These are phyloP conservation scores for Zoysia japonica DNA, from an alignment of 176 grass and related monocot species.

Conservation along the genomic window DNA sequence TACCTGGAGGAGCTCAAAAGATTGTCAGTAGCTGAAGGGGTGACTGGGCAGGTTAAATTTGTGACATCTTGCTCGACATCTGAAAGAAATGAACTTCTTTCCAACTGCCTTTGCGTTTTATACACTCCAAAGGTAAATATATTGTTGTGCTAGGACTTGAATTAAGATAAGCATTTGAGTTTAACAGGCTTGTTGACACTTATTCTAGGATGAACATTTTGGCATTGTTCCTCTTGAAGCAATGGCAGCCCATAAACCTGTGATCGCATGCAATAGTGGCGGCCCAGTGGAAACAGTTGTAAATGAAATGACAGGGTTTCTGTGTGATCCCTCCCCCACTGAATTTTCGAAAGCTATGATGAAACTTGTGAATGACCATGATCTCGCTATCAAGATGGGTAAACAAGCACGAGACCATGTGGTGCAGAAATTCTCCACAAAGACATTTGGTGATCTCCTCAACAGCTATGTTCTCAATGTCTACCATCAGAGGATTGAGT, in stretches of 20 bases:
- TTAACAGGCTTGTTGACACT: conserved; percentile 11
- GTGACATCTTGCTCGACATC: conserved; percentile 80
- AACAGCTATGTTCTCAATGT: conserved; percentile 64
- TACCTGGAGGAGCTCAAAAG: conserved; percentile 88
- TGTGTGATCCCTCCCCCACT: conserved; percentile 64
- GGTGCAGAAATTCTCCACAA: conserved; percentile 65
- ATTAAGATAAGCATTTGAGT: conserved; percentile 11
- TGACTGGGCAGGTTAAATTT: conserved; percentile 70
- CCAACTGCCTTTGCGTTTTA: conserved; percentile 86
- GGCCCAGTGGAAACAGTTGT: conserved; percentile 85
- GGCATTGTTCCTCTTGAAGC: conserved; percentile 98
- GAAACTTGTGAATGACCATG: conserved; percentile 62
- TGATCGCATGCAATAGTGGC: conserved; percentile 93
- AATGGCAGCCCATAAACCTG: conserved; percentile 89
- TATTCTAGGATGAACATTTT: conserved; percentile 84
- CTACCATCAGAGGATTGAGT: conserved; percentile 74
- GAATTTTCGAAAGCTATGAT: conserved; percentile 81
- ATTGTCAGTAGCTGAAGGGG: conserved; percentile 55
- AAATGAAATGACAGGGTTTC: conserved; percentile 75
- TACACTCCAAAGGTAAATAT: conserved; percentile 80
- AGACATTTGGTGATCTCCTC: conserved; percentile 77
- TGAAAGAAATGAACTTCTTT: conserved; percentile 93
- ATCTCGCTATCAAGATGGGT: conserved; percentile 65
- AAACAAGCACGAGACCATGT: conserved; percentile 70
- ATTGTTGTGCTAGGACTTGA: neutral